phyloP scores from a whole-genome alignment of 768 basidiomycete genomes.

The Mycena filopes region DNA sequence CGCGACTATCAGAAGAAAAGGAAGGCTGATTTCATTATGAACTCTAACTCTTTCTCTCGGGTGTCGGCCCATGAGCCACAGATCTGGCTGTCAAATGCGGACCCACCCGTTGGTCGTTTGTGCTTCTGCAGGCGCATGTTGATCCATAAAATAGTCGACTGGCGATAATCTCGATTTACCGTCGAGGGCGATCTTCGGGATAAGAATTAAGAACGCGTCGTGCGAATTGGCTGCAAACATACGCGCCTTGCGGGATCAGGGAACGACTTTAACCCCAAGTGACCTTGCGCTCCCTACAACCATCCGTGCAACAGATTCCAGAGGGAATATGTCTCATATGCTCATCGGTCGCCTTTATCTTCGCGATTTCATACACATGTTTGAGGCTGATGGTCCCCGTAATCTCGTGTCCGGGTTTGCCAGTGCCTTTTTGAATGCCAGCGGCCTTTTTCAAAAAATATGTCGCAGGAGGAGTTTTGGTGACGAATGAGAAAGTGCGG shows the following conservation, averaged over 20 bases:
- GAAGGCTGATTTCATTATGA: constrained; percentile 36
- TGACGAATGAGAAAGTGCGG: constrained; percentile 92
- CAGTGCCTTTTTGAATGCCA: constrained; percentile 91
- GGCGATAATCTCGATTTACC: constrained; percentile 13
- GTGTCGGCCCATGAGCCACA: constrained; percentile 26
- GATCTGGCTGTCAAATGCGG: constrained; percentile 31
- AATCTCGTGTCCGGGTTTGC: constrained; percentile 80
- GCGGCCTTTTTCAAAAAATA: constrained; percentile 93
- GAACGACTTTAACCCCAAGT: constrained; percentile 90
- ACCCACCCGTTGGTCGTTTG: constrained; percentile 28
- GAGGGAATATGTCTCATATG: constrained; percentile 86
- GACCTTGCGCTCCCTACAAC: constrained; percentile 90
- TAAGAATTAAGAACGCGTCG: constrained; percentile 16
- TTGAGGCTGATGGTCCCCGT: constrained; percentile 90
- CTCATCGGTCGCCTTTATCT: constrained; percentile 93
- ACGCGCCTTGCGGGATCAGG: constrained; percentile 58
- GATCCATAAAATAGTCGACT: constrained; percentile 26
- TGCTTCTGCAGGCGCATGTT: constrained; percentile 31
- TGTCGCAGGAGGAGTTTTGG: constrained; percentile 89
- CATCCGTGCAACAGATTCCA: constrained; percentile 90
- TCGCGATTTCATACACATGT: constrained; percentile 98
- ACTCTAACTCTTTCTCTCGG: constrained; percentile 29
- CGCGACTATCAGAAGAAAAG: constrained; percentile 27
- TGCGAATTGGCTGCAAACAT: constrained; percentile 19
- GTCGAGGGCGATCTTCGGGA: constrained; percentile 14